Base-by-base conservation (phyloP, 176 grass and related monocot genomes). In the Lolium multiflorum region DNA sequence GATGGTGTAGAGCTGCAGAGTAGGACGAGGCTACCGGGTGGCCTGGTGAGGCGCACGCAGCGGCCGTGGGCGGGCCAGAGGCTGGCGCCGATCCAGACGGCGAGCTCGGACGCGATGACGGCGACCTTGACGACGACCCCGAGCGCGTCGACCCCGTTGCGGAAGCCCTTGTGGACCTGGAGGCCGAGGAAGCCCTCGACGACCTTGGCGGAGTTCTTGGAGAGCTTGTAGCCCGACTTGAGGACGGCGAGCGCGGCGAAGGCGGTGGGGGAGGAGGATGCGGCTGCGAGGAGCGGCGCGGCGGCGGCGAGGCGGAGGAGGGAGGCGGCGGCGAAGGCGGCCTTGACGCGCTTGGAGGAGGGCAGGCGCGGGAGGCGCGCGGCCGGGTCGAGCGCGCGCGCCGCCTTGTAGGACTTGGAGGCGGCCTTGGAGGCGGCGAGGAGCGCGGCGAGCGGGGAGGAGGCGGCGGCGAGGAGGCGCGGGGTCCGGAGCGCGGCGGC, bases 171-270 rank as follows among this genome's bases (percentile, higher is more conserved):
- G 86, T 96, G 88, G 26, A 98, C 86, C 86, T 96, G 94, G 58
- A 96, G 87, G 5, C 97, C 97, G 4, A 94, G 86, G 77, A 96
- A 94, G 6, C 94, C 94, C 79, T 98, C 94, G 8, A 96, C 46
- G 88, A 98, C 78, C 78, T 98, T 96, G 6, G 86, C 85, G 11
- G 84, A 87, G 28, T 96, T 98, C 80, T 96, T 98, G 1, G 94
- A 92, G 1, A 98, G 76, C 89, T 89, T 81, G 79, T 98, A 96
- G 0, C 97, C 72, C 0, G 83, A 91, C 70, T 93, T 99, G 67
- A 99, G 82, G 8, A 93, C 44, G 6, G 90, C 92, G n/a, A 96
- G 87, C n/a, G 74, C 72, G 0, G 70, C 82, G 22, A 89, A 59
- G 7, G 85, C 90, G 63, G 87, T 74, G 15, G 90, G 80, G 82